phyloP scores from a whole-genome alignment of 2,329 filamentous ascomycete genomes.

The Sporothrix globosa region DNA sequence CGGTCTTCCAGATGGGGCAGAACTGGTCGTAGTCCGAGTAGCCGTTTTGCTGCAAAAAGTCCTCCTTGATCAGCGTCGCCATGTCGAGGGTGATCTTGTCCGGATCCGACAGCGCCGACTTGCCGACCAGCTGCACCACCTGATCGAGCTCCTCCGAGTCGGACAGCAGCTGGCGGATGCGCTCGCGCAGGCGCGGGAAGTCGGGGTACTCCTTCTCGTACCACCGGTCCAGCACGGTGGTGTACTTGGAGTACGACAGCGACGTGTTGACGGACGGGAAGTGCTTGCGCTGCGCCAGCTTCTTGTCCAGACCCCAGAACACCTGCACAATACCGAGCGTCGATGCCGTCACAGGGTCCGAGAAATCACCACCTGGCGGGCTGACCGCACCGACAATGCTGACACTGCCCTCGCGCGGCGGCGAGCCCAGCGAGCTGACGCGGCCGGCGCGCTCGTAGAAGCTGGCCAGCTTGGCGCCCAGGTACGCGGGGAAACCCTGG shows the following conservation, averaged over 20 bases:
- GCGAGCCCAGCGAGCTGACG: conserved; percentile 82
- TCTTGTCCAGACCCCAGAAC: conserved; percentile 99
- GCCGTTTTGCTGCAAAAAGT: conserved; percentile 98
- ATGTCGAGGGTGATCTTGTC: conserved; percentile 99
- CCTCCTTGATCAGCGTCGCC: conserved; percentile 90
- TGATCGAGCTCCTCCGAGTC: conserved; percentile 98
- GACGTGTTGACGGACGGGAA: conserved; percentile 98
- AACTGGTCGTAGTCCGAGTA: conserved; percentile 99
- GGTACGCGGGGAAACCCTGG: conserved; percentile 98
- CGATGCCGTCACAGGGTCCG: conserved; percentile 91
- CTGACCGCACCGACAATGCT: conserved; percentile 95
- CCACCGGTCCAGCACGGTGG: conserved; percentile 81
- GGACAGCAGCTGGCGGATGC: conserved; percentile 89
- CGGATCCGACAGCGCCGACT: conserved; percentile 90
- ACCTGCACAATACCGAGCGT: conserved; percentile 98
- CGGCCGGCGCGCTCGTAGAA: conserved; percentile 99
- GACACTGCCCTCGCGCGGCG: conserved; percentile 86
- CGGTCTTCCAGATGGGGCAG: conserved; percentile 99
- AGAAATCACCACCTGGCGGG: conserved; percentile 98
- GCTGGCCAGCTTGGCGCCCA: conserved; percentile 93
- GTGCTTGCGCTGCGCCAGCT: conserved; percentile 97
- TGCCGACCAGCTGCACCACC: conserved; percentile 97
- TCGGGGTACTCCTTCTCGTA: conserved; percentile 94
- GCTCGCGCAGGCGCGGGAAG: conserved; percentile 89
- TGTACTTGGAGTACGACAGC: conserved; percentile 97